Evolutionary conservation across 495 filamentous ascomycete species (phyloP).

Genomic region (Lindgomyces ingoldianus): DNA sequence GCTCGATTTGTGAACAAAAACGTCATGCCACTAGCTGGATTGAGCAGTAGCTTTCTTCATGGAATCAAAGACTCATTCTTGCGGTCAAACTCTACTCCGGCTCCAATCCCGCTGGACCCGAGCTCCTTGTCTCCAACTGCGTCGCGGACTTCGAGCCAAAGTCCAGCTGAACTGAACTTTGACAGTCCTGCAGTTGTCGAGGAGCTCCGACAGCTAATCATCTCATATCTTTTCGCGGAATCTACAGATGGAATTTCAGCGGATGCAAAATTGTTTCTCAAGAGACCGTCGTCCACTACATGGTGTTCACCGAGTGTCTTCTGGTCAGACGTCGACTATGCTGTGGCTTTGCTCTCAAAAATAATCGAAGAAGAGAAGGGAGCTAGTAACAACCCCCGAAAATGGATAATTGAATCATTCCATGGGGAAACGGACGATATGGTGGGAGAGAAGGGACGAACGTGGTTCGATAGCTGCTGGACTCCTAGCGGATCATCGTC

Average conservation of each 20-base stretch:
- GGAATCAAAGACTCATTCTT: slow-evolving; percentile 12
- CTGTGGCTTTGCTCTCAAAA: slow-evolving; percentile 21
- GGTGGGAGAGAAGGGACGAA: slow-evolving; percentile 26
- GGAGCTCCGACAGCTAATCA: slow-evolving; percentile 22
- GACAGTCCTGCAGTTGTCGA: slow-evolving; percentile 16
- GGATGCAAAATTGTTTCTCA: slow-evolving; percentile 22
- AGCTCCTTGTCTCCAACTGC: background rate
- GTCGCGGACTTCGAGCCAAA: background rate
- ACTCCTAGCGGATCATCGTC: background rate
- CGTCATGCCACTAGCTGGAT: slow-evolving; percentile 15
- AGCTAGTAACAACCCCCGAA: background rate
- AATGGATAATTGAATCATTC: slow-evolving; percentile 27
- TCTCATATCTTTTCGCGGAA: slow-evolving; percentile 27
- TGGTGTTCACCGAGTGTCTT: slow-evolving; percentile 11
- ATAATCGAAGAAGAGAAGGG: slow-evolving; percentile 2
- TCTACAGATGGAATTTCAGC: slow-evolving; percentile 19
- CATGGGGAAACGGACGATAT: slow-evolving; percentile 33
- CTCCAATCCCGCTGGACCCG: slow-evolving; percentile 1
- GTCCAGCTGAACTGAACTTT: background rate
- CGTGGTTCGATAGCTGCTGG: slow-evolving; percentile 32
- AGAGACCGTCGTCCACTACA: background rate
- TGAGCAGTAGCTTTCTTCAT: slow-evolving; percentile 14
- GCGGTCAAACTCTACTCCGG: background rate
- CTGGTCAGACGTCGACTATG: slow-evolving; percentile 29
- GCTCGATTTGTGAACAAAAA: slow-evolving; percentile 28